Evolutionary conservation across 2,329 filamentous ascomycete genomes (phyloP), one percentile per base, ranked within the genome.

Genomic region (Curvularia sp.): DNA sequence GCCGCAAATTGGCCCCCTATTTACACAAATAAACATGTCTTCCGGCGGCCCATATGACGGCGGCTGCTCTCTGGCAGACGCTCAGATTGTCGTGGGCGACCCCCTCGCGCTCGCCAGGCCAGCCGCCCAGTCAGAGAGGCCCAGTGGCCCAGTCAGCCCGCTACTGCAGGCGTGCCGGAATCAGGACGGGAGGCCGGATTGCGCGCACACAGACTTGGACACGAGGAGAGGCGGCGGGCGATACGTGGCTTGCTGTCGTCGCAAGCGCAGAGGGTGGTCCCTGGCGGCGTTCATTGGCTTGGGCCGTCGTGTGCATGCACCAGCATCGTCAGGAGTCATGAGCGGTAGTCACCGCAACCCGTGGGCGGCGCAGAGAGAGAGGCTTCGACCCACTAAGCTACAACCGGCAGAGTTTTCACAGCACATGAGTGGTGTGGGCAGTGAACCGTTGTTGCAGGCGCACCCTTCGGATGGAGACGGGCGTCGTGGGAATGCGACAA

Each of bases 161-260:
- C 58, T 64, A 60, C 60, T 64, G 61, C 61, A 64, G 46, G 56
- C 58, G 41, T 43, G 38, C 52, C 52, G 49, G 53, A 61, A 63
- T 55, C 52, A 57, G 60, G 39, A 41, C 47, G 55, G 58, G 50
- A 47, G 56, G 51, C 55, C 57, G 28, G 44, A 41, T 55, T 57
- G 53, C 47, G 53, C 30, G 9, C 30, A 31, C 30, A 24, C 22
- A 24, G 22, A 24, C 22, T 24, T 3, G 22, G 22, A 24, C 22
- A 31, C 30, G 30, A 31, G 9, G 30, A 31, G 30, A 53, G 42
- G 53, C 42, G 53, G 48, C 56, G 58, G 53, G 48, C 56, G 58
- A 62, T 69, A 71, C 67, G 69, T 74, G 69, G 71, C 72, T 68
- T 66, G 61, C 68, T 57, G 60, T 49, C 54, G 66, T 62, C 57